Percentiles rank a stretch among this genome's conserved stretches.
Conservation (phyloP, 352 stramenopile genomes). For the Phytophthora cactorum region DNA sequence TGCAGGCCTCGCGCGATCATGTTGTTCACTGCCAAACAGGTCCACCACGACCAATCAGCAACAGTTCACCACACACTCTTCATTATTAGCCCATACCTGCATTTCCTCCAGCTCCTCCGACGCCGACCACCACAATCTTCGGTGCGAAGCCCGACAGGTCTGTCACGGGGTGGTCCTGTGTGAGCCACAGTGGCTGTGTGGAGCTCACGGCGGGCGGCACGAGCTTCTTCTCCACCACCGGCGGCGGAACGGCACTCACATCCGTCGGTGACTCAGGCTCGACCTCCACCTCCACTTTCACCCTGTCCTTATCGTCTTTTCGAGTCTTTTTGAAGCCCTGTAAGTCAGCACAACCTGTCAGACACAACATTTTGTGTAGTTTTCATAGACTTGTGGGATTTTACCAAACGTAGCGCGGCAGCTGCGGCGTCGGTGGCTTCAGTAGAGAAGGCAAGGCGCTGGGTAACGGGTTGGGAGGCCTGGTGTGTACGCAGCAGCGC, state of each 20-base stretch:
- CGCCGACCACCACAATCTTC: conserved; percentile 88
- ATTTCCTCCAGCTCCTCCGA: conserved; percentile 89
- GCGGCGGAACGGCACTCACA: conserved; percentile 9
- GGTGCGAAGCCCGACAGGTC: conserved; percentile 82
- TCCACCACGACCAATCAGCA: not conserved
- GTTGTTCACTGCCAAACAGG: conserved; percentile 74
- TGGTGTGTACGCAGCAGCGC: conserved; percentile 42
- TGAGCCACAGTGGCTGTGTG: conserved; percentile 79
- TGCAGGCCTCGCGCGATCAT: conserved; percentile 88
- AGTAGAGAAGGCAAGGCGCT: conserved; percentile 54
- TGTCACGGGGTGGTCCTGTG: conserved; percentile 61
- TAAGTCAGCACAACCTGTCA: conserved; percentile 22
- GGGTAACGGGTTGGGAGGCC: conserved; percentile 8
- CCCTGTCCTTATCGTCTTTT: conserved; percentile 39
- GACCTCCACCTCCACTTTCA: conserved; percentile 7
- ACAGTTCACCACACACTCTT: not conserved
- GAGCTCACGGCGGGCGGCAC: conserved; percentile 53
- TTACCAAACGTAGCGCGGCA: conserved; percentile 75
- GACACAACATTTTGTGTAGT: not conserved
- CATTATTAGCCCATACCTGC: conserved; percentile 45
- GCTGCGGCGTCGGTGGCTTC: conserved; percentile 76
- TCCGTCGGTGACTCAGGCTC: conserved; percentile 7
- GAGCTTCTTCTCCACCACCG: conserved; percentile 38
- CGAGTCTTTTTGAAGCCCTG: conserved; percentile 66
- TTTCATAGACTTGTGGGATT: not conserved